Evolutionary conservation across 129 eudicot genomes (phyloP), one percentile per base, ranked within the genome.

Genomic region (Lactuca saligna): DNA sequence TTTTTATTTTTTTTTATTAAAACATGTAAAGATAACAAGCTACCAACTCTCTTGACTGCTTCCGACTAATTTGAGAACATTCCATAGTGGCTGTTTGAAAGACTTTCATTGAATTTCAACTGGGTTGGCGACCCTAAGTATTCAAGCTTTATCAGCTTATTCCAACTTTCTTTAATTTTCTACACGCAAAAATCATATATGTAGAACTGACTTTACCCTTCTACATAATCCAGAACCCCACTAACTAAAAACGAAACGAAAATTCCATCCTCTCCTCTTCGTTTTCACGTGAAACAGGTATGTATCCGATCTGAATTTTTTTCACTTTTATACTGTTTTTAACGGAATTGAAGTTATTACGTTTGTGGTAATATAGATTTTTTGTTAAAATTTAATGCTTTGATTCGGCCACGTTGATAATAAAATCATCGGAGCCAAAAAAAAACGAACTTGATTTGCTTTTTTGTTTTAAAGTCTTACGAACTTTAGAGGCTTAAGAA

Each of bases 261-360:
- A 67, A 33, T 51, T 25, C 59, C 9, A 32, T 31, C 49, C 49
- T 1, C 51, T 10, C 12, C n/a, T 46, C 5, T 46, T 17, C 11
- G 31, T 6, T 54, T 33, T 68, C 73, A 17, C 25, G 64, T 38
- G 16, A 20, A 17, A 55, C 13, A 69, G 73, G 73, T 69, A 69
- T 17, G 54, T 0, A 5, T 37, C 39, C 54, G 7, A 68, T 55
- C 53, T 37, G 4, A 54, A 12, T 1, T 38, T 31, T 17, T 38
- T 6, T 16, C 41, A n/a, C 38, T 0, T 8, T 55, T 20, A 54
- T n/a, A 13, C 37, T 15, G 16, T 33, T 10, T 37, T 17, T 3
- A 17, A 3, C 2, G 0, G 16, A 12, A 68, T 37, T 54, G 54
- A 54, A 54, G 38, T 53, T 53, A 16, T 67, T 53, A 15, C 31